Evolutionary conservation across 129 eudicot species (phyloP).

Genomic region (Flaveria trinervia): DNA sequence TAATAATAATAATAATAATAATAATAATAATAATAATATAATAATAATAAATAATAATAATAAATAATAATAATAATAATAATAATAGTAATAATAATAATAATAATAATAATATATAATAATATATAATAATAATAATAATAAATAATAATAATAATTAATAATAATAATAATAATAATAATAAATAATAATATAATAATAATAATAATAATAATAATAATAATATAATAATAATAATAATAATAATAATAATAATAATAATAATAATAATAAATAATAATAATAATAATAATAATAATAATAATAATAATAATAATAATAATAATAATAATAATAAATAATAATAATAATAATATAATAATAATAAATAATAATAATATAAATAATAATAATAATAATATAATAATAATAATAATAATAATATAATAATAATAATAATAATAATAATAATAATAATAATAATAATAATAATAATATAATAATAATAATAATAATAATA

Average conservation of each 20-base stretch:
- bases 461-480: too few relatives aligned
- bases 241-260: too few relatives aligned
- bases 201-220: conserved; percentile 29
- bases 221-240: not conserved
- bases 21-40: too few relatives aligned
- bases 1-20: too few relatives aligned
- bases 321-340: conserved; percentile 25
- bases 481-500: too few relatives aligned
- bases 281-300: conserved; percentile 27
- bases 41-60: conserved; percentile 31
- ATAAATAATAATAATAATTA: too few relatives aligned
- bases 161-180: conserved; percentile 30
- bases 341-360: too few relatives aligned
- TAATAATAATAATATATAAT: too few relatives aligned
- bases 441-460: conserved; percentile 33
- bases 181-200: conserved; percentile 30
- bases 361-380: too few relatives aligned
- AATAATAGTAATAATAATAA: conserved; percentile 33
- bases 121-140: too few relatives aligned
- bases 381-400: too few relatives aligned
- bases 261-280: not conserved
- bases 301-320: conserved; percentile 32
- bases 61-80: conserved; percentile 29
- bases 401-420: conserved; percentile 27
- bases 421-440: conserved; percentile 31